Conservation (phyloP, 805 yeast genomes). For the Yarrowia yakushimensis region DNA sequence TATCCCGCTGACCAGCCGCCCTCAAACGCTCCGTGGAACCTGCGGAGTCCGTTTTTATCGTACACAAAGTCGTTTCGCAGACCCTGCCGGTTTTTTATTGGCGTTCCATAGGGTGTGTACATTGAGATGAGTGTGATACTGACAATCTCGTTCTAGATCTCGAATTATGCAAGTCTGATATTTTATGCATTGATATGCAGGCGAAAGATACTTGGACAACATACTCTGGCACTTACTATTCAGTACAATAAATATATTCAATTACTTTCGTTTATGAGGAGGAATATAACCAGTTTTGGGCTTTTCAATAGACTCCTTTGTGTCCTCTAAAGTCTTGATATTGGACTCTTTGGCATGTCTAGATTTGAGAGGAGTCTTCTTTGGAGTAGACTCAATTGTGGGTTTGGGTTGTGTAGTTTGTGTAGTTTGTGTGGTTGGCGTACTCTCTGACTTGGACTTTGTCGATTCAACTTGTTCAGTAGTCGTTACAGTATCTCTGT, state of each 20-base stretch:
- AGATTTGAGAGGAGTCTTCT: neutral
- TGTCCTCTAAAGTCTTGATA: no score
- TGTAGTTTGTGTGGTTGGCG: no score
- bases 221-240: no score
- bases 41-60: conserved; percentile 15
- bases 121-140: neutral
- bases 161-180: neutral
- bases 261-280: conserved; percentile 4
- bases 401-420: no score
- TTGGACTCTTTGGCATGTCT: neutral
- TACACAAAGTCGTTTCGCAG: conserved; percentile 11
- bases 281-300: neutral
- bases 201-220: no score
- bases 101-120: conserved; percentile 19
- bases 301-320: neutral
- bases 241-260: neutral
- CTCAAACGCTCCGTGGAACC: conserved; percentile 39
- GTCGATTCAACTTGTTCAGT: neutral
- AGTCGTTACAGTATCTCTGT: no score
- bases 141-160: no score
- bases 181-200: no score
- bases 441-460: neutral
- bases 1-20: conserved; percentile 41
- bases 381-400: neutral
- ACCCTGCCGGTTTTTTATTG: neutral